A percentile compares a stretch with the other conserved stretches of the same genome.
Conservation (phyloP, 2,329 filamentous ascomycete genomes). For the Penicillium corylophilum region DNA sequence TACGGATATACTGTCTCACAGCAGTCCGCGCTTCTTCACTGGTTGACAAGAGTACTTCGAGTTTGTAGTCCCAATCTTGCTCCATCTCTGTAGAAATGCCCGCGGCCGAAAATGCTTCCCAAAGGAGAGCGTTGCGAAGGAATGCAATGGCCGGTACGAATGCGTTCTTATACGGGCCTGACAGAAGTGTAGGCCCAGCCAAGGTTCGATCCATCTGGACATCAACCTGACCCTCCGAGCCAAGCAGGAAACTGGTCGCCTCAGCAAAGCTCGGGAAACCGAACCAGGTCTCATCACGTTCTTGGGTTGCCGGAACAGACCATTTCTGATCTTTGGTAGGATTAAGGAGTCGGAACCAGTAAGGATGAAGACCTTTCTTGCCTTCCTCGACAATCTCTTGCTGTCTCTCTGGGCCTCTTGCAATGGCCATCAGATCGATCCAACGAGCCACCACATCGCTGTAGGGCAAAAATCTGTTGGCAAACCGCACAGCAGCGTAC, state of each 20-base stretch:
- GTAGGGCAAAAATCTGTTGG: slow-evolving; percentile 82
- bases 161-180: slow-evolving; percentile 45
- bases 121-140: slow-evolving; percentile 61
- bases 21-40: slow-evolving; percentile 64
- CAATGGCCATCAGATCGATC: slow-evolving; percentile 82
- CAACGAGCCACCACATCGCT: slow-evolving; percentile 76
- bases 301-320: slow-evolving; percentile 49
- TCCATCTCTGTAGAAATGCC: slow-evolving; percentile 57
- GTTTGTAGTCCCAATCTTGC: slow-evolving; percentile 78
- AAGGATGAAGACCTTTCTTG: slow-evolving; percentile 78
- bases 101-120: slow-evolving; percentile 53
- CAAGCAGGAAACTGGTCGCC: slow-evolving; percentile 34
- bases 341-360: slow-evolving; percentile 67
- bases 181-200: slow-evolving; percentile 30
- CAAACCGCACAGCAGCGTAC: slow-evolving; percentile 82
- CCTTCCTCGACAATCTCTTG: slow-evolving; percentile 89
- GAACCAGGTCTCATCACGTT: slow-evolving; percentile 48
- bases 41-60: slow-evolving; percentile 70
- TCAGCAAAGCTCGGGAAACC: slow-evolving; percentile 41
- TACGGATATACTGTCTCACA: slow-evolving; percentile 42
- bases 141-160: slow-evolving; percentile 71
- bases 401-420: slow-evolving; percentile 61
- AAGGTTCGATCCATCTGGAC: slow-evolving; percentile 36
- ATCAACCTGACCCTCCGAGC: slow-evolving; percentile 18
- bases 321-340: slow-evolving; percentile 45